Evolutionary conservation across 2,329 filamentous ascomycete genomes (phyloP).

Genomic region (Diplodia seriata): DNA sequence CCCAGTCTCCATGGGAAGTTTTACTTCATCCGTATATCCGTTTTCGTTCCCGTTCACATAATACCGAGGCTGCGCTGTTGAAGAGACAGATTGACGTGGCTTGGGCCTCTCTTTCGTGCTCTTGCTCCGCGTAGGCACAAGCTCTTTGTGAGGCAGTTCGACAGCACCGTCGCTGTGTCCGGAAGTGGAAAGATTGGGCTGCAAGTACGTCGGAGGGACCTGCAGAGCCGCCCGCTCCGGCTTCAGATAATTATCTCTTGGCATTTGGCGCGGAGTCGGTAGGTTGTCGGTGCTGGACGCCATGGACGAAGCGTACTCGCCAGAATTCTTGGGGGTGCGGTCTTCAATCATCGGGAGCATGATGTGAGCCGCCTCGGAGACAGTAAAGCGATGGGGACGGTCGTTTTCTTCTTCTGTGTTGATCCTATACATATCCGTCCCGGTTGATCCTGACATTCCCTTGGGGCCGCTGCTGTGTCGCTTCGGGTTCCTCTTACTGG

Average conservation of each 20-base stretch:
- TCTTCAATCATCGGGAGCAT: constrained; percentile 30
- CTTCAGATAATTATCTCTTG: not conserved
- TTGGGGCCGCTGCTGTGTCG: constrained; percentile 26
- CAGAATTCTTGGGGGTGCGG: constrained; percentile 24
- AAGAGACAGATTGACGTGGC: constrained; percentile 38
- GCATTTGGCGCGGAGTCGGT: constrained; percentile 10
- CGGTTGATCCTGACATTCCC: not conserved
- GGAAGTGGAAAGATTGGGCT: not conserved
- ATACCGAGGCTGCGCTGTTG: constrained; percentile 42
- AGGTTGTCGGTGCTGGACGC: constrained; percentile 15
- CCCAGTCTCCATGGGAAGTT: constrained; percentile 42
- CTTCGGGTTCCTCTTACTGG: constrained; percentile 28
- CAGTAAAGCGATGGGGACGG: constrained; percentile 12
- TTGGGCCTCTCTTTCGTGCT: constrained; percentile 36
- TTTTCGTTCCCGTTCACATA: constrained; percentile 41
- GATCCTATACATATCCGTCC: constrained; percentile 8
- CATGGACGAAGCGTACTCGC: constrained; percentile 23
- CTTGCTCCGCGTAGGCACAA: constrained; percentile 31
- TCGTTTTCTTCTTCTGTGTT: constrained; percentile 10
- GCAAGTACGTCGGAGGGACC: constrained; percentile 5
- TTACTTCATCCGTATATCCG: not conserved
- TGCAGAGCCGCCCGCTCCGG: not conserved
- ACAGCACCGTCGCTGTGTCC: not conserved
- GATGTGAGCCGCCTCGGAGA: constrained; percentile 20
- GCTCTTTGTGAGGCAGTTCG: constrained; percentile 34